These are phyloP conservation scores for Saccharum hybrid DNA, from an alignment of 202 grass and related monocot species.

Conservation along the genomic window DNA sequence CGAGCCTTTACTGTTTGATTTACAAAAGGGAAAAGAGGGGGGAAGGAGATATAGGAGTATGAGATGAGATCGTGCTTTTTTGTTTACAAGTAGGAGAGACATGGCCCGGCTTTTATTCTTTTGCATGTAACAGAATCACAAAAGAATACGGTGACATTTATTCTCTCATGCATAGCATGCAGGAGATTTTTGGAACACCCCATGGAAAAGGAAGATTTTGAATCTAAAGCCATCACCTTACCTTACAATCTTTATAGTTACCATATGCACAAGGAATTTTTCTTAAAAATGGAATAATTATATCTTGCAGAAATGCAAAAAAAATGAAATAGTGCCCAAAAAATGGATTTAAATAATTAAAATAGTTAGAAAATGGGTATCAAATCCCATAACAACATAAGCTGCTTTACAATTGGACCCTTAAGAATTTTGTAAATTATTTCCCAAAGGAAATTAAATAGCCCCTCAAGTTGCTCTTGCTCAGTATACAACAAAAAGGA, in stretches of 20 bases:
- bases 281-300: conserved; percentile 3
- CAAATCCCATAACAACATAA: neutral
- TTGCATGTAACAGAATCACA: no score
- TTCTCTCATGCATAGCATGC: conserved; percentile 31
- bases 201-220: conserved; percentile 36
- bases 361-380: conserved; percentile 26
- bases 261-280: conserved; percentile 17
- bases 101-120: conserved; percentile 49
- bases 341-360: conserved; percentile 12
- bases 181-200: conserved; percentile 6
- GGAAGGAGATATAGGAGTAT: neutral
- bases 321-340: neutral
- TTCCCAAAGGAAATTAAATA: conserved; percentile 11
- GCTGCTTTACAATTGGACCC: conserved; percentile 24
- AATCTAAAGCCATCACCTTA: conserved; percentile 34
- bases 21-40: conserved; percentile 18
- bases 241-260: conserved; percentile 18
- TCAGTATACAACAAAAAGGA: neutral
- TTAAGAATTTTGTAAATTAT: conserved; percentile 15
- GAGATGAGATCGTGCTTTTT: conserved; percentile 50
- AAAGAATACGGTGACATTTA: conserved; percentile 35
- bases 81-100: conserved; percentile 30
- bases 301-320: neutral
- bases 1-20: neutral
- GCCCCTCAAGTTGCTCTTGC: conserved; percentile 1